A percentile compares a stretch with the other conserved stretches of the same genome.
These are phyloP conservation scores for Strigomonas galati DNA, from an alignment of 208 protist species.

Conservation along the genomic window DNA sequence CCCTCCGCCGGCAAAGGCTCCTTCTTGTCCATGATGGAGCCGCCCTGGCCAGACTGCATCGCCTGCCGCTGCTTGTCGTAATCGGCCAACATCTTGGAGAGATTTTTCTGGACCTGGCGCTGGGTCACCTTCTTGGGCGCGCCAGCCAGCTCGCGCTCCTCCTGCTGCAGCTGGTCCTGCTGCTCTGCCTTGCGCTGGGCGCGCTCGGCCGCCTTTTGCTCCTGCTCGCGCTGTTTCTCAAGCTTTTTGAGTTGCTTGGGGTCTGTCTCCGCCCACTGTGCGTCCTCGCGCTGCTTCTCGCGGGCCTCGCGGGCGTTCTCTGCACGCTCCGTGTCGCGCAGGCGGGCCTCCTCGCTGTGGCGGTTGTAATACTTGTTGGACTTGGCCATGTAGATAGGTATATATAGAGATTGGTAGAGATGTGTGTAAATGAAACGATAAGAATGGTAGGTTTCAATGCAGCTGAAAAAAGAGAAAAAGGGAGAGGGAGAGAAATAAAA, in stretches of 20 bases:
- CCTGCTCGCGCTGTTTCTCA: slow-evolving; percentile 63
- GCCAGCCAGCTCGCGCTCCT: slow-evolving; percentile 59
- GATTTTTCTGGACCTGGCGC: slow-evolving; percentile 80
- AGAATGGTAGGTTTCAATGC: not conserved
- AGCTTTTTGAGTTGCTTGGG: slow-evolving; percentile 46
- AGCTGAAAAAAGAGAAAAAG: slow-evolving; percentile 12
- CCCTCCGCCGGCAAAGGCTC: slow-evolving; percentile 7
- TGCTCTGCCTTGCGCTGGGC: slow-evolving; percentile 57
- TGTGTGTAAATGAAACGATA: too few relatives aligned
- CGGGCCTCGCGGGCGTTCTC: slow-evolving; percentile 23
- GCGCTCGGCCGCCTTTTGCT: slow-evolving; percentile 50
- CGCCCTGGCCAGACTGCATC: slow-evolving; percentile 24
- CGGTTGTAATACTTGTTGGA: slow-evolving; percentile 84
- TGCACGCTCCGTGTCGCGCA: slow-evolving; percentile 60
- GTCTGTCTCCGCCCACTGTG: slow-evolving; percentile 71
- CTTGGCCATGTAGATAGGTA: slow-evolving; percentile 32
- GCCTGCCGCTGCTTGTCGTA: slow-evolving; percentile 68
- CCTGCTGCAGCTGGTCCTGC: slow-evolving; percentile 59
- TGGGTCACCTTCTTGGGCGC: slow-evolving; percentile 69
- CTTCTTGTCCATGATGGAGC: slow-evolving; percentile 20
- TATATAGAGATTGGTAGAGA: not conserved
- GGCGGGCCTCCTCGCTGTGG: slow-evolving; percentile 76
- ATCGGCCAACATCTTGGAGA: slow-evolving; percentile 78
- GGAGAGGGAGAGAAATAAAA: slow-evolving; percentile 9
- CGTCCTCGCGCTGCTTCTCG: slow-evolving; percentile 57